phyloP scores from a whole-genome alignment of 2,329 filamentous ascomycete species.

The Colletotrichum truncatum region DNA sequence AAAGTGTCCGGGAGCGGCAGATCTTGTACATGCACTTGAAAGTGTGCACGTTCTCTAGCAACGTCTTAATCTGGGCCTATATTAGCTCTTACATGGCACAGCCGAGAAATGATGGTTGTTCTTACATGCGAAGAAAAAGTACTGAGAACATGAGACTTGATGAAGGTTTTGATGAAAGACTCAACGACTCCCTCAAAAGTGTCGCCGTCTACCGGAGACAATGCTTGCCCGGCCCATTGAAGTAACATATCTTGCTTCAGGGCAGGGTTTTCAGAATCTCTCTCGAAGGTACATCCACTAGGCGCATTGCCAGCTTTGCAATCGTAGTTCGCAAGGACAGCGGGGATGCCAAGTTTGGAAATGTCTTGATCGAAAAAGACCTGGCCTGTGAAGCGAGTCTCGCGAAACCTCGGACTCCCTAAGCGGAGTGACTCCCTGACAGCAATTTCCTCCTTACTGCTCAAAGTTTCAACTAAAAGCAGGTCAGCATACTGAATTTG shows the following conservation, averaged over 20 bases:
- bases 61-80: constrained; percentile 32
- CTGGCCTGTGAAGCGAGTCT: neutral
- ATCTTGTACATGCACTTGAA: constrained; percentile 61
- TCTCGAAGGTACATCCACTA: constrained; percentile 2
- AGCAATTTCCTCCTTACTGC: neutral
- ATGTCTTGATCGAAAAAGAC: neutral
- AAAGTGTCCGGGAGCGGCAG: constrained; percentile 48
- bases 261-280: neutral
- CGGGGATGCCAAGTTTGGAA: neutral
- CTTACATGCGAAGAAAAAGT: neutral
- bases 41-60: constrained; percentile 53
- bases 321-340: neutral
- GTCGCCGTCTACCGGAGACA: neutral
- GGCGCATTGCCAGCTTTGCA: neutral
- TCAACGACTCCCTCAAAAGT: constrained; percentile 20
- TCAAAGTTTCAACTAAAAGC: neutral
- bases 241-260: neutral
- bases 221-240: constrained; percentile 2
- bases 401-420: neutral
- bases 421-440: neutral
- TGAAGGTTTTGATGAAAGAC: constrained; percentile 7
- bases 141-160: neutral
- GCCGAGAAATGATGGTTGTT: too few species aligned
- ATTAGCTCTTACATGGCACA: neutral
- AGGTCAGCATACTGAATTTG: neutral